Base-by-base conservation (phyloP, 2,329 filamentous ascomycete genomes). In the Xylaria sp. region DNA sequence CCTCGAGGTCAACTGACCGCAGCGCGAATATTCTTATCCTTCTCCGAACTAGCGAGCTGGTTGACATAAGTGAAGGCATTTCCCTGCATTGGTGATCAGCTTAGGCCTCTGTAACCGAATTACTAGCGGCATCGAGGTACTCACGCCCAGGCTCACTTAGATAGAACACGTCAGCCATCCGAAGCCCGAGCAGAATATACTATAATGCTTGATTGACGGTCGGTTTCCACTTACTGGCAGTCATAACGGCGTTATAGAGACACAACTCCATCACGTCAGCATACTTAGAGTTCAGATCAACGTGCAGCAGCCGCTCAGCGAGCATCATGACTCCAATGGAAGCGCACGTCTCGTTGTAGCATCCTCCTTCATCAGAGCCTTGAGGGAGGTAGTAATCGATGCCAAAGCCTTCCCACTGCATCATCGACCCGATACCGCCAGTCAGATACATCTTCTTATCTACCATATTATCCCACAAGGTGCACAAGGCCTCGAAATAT, bases 391-490 rank as follows among this genome's bases (percentile, higher is more conserved):
- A 88, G 73, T 89, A 88, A 69, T 88, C 83, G 49, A 84, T 81
- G 0, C 87, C 87, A 73, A 90, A 90, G 3, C 88, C 87, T 76
- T 90, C 85, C 85, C 85, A 88, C 74, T 89, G 85, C 71, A 84
- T 82, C 49, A 88, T 83, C 0, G 82, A 84, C 0, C 89, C 89
- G 59, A 90, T 85, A 0, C 88, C 88, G 1, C 88, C 89, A 0
- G 89, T 91, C 18, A 89, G 74, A 66, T 89, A 91, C 85, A 90
- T 88, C 74, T 90, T 90, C 65, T 83, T 83, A 49, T 86, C 80
- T 0, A 88, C 83, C 86, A 90, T 90, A 70, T 89, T 89, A 39
- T 83, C 75, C 88, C 88, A 91, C 3, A 90, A 78, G 8, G 83
- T 79, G 28, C 80, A 75, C 0, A 89, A 72, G 1, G 86, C 80